These are phyloP conservation scores for Lecanicillium sp. DNA, from an alignment of 2,329 filamentous ascomycete genomes.

Conservation along the genomic window DNA sequence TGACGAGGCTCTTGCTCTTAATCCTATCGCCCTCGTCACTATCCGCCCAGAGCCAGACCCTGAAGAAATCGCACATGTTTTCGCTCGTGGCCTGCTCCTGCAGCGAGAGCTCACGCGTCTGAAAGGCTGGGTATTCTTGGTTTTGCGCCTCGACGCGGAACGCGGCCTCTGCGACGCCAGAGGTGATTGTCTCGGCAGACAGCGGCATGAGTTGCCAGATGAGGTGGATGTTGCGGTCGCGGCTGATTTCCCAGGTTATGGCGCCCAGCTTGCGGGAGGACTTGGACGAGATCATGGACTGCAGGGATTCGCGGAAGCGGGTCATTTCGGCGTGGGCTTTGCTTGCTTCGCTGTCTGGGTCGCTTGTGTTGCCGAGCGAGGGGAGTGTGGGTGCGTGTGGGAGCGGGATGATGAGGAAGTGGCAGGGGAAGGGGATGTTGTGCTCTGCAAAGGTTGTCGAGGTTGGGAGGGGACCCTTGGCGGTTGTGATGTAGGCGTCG, in stretches of 20 bases:
- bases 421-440: slow-evolving; percentile 67
- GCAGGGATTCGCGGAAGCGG: slow-evolving; percentile 67
- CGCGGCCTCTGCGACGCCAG: slow-evolving; percentile 74
- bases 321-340: slow-evolving; percentile 73
- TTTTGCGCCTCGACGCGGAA: slow-evolving; percentile 88
- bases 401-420: slow-evolving; percentile 87
- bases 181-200: slow-evolving; percentile 55
- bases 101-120: slow-evolving; percentile 39
- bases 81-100: slow-evolving; percentile 32
- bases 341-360: slow-evolving; percentile 43
- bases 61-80: slow-evolving; percentile 63
- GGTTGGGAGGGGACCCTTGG: slow-evolving; percentile 80
- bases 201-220: slow-evolving; percentile 93
- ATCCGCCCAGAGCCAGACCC: slow-evolving; percentile 70
- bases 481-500: slow-evolving; percentile 80
- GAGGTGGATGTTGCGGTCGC: slow-evolving; percentile 70
- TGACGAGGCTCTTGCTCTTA: slow-evolving; percentile 57
- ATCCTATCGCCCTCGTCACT: slow-evolving; percentile 40
- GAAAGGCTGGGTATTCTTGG: slow-evolving; percentile 43
- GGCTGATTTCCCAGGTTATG: slow-evolving; percentile 89
- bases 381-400: slow-evolving; percentile 70
- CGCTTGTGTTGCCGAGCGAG: slow-evolving; percentile 48
- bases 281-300: slow-evolving; percentile 62
- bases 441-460: slow-evolving; percentile 55
- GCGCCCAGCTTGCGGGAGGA: slow-evolving; percentile 59